phyloP scores from a whole-genome alignment of 2,329 filamentous ascomycete species.

The Aspergillus fischeri region DNA sequence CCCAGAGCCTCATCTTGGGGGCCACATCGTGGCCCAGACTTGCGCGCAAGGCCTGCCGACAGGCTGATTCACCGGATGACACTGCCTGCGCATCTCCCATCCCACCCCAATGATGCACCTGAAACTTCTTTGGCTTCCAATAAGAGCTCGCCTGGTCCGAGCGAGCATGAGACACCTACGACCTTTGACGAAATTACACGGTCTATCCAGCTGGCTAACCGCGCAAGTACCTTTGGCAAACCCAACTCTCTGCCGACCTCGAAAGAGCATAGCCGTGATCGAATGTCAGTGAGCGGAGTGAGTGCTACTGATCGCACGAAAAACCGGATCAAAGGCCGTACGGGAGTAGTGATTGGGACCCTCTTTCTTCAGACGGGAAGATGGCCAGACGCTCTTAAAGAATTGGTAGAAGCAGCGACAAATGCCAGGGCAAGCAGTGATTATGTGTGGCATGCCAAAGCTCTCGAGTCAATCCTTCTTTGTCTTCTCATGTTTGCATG shows the following conservation, averaged over 20 bases:
- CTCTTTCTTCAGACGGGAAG: conserved; percentile 84
- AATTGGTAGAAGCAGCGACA: conserved; percentile 74
- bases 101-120: conserved; percentile 34
- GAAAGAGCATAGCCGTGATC: conserved; percentile 58
- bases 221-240: conserved; percentile 36
- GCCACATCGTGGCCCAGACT: conserved; percentile 49
- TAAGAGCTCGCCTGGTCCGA: conserved; percentile 32
- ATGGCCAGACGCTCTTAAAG: conserved; percentile 82
- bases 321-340: conserved; percentile 74
- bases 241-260: conserved; percentile 36
- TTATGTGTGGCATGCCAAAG: conserved; percentile 96
- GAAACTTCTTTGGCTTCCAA: conserved; percentile 38
- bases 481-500: conserved; percentile 80
- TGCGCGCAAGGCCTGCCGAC: conserved; percentile 47
- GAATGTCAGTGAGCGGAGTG: conserved; percentile 63
- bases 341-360: conserved; percentile 74
- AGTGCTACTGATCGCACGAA: conserved; percentile 73
- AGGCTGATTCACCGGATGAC: conserved; percentile 70
- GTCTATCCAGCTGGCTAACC: conserved; percentile 38
- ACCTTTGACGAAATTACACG: conserved; percentile 53
- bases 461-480: conserved; percentile 79
- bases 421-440: conserved; percentile 77
- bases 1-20: conserved; percentile 52
- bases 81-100: conserved; percentile 62
- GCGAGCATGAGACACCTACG: conserved; percentile 44